Evolutionary conservation across 108 stramenopile genomes (phyloP).

Genomic region (Pseudonitzschia multiseries): DNA sequence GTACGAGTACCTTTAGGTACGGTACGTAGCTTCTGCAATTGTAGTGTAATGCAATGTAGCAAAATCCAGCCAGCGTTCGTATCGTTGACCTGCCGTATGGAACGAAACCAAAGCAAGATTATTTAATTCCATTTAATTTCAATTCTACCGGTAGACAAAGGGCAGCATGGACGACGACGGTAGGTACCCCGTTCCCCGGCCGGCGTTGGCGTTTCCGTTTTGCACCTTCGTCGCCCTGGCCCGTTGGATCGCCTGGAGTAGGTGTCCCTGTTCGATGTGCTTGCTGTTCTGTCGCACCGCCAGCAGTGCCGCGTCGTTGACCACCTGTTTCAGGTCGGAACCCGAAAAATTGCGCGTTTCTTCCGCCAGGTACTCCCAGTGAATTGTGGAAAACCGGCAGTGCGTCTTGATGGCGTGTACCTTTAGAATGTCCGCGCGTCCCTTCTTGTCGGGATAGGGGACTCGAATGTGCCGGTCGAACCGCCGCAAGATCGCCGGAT

Average conservation of each 20-base stretch:
- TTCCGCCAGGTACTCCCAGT: slow-evolving; percentile 45
- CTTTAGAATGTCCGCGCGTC: slow-evolving; percentile 82
- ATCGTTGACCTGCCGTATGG: too few relatives aligned
- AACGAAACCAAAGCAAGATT: too few relatives aligned
- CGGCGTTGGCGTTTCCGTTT: not conserved
- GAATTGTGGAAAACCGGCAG: slow-evolving; percentile 36
- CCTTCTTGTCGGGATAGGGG: slow-evolving; percentile 76
- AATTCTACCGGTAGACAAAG: not conserved
- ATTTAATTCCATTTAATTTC: too few relatives aligned
- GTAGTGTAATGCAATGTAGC: too few relatives aligned
- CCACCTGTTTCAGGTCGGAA: slow-evolving; percentile 72
- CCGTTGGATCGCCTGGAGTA: slow-evolving; percentile 48
- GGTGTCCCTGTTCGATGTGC: slow-evolving; percentile 54
- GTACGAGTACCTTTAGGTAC: too few relatives aligned
- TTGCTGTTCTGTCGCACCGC: slow-evolving; percentile 58
- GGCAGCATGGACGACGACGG: slow-evolving; percentile 1
- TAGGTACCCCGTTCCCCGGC: not conserved
- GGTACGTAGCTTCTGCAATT: too few relatives aligned
- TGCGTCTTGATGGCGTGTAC: slow-evolving; percentile 74
- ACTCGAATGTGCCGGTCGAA: slow-evolving; percentile 95
- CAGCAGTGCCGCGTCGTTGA: slow-evolving; percentile 79
- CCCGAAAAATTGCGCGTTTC: slow-evolving; percentile 68
- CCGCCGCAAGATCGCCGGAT: slow-evolving; percentile 92
- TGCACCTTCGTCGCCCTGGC: slow-evolving; percentile 18
- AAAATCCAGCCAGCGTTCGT: too few relatives aligned